phyloP scores from a whole-genome alignment of 1,139 yeast genomes.

The Yamadazyma epiphylla region DNA sequence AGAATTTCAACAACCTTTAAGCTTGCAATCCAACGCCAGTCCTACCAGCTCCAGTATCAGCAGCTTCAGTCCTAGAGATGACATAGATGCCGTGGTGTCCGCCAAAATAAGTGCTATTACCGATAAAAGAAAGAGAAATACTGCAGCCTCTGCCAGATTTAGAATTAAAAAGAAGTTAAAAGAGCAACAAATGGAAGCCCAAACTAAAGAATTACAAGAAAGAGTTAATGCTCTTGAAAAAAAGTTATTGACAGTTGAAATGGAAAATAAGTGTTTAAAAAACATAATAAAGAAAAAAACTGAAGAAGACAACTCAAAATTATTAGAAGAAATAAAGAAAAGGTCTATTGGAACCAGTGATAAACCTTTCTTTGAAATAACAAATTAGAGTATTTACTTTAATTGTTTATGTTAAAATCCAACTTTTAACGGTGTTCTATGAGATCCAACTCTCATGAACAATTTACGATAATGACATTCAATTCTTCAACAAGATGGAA shows the following conservation, averaged over 20 bases:
- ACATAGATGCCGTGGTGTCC: conserved; percentile 1
- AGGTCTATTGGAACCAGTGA: conserved; percentile 30
- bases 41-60: conserved; percentile 2
- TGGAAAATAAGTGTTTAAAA: conserved; percentile 59
- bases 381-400: conserved; percentile 15
- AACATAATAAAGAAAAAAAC: conserved; percentile 60
- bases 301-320: conserved; percentile 38
- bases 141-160: conserved; percentile 80
- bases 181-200: conserved; percentile 80
- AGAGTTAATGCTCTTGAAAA: conserved; percentile 57
- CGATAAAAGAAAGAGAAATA: conserved; percentile 70
- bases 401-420: conserved; percentile 25
- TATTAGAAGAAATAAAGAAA: conserved; percentile 40
- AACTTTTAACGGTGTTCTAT: conserved; percentile 31
- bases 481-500: conserved; percentile 12
- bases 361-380: conserved; percentile 27
- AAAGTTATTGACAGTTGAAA: conserved; percentile 54
- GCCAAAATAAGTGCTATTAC: conserved; percentile 7
- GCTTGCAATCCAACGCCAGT: not conserved
- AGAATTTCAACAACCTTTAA: conserved; percentile 5
- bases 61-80: conserved; percentile 1
- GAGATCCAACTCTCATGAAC: conserved; percentile 31
- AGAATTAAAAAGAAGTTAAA: conserved; percentile 77
- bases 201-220: conserved; percentile 59
- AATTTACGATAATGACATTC: conserved; percentile 10